Percentiles rank a stretch among this genome's conserved stretches.
These are phyloP conservation scores for Debaryomycetaceae sp. DNA, from an alignment of 1,139 yeast species.

Conservation along the genomic window DNA sequence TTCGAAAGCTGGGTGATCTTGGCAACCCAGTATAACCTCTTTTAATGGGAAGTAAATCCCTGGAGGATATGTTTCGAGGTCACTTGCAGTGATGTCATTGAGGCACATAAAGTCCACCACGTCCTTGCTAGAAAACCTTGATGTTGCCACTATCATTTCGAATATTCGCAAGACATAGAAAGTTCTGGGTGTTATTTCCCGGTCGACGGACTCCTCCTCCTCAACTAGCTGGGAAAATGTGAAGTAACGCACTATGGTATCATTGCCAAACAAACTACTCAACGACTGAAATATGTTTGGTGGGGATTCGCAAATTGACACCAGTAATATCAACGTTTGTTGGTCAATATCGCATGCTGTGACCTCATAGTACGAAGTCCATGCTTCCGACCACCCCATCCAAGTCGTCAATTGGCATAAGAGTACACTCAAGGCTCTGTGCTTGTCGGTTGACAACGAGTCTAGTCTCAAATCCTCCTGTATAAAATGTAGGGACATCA, in stretches of 20 bases:
- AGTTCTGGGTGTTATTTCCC: conserved; percentile 60
- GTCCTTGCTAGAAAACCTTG: conserved; percentile 50
- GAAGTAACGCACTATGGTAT: conserved; percentile 47
- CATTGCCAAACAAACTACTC: conserved; percentile 42
- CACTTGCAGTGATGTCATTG: conserved; percentile 45
- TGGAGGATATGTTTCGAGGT: conserved; percentile 67
- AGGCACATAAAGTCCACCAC: conserved; percentile 59
- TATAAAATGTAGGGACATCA: conserved; percentile 66
- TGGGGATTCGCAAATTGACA: conserved; percentile 43
- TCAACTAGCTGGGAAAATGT: conserved; percentile 67
- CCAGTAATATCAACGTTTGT: conserved; percentile 32
- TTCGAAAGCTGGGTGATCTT: conserved; percentile 49
- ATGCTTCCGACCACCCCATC: conserved; percentile 72
- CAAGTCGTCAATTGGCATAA: conserved; percentile 60
- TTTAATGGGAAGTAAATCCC: conserved; percentile 67
- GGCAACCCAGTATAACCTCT: conserved; percentile 55
- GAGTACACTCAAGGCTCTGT: conserved; percentile 44
- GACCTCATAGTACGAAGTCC: conserved; percentile 57
- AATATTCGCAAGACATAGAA: conserved; percentile 53
- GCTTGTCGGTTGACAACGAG: conserved; percentile 34
- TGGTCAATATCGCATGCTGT: conserved; percentile 15
- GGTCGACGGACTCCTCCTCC: conserved; percentile 60
- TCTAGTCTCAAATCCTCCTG: conserved; percentile 72
- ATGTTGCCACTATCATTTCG: conserved; percentile 58
- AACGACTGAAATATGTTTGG: conserved; percentile 56